Evolutionary conservation across 1,284 basidiomycete genomes (phyloP).

Genomic region (Tilletia caries): DNA sequence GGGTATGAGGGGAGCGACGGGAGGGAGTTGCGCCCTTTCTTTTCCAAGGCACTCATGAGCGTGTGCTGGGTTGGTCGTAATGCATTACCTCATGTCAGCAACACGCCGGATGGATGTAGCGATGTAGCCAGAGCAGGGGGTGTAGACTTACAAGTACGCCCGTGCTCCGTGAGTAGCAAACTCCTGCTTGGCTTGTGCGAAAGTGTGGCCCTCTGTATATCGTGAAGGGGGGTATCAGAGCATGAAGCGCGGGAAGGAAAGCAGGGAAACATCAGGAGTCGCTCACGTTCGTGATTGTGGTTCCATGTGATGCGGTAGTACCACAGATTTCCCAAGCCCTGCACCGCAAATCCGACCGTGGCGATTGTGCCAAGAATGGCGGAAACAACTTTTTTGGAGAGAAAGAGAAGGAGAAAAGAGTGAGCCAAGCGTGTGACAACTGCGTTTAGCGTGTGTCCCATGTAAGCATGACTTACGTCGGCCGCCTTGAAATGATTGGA

Average conservation of each 20-base stretch:
- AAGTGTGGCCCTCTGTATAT: conserved; percentile 31
- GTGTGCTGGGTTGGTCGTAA: no score
- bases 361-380: conserved; percentile 69
- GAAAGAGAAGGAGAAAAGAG: background rate
- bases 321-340: conserved; percentile 75
- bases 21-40: background rate
- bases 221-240: no score
- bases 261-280: background rate
- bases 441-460: background rate
- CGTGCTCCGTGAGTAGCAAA: conserved; percentile 79
- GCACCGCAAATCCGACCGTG: conserved; percentile 80
- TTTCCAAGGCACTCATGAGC: no score
- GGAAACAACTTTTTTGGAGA: conserved; percentile 22
- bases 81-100: no score
- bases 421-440: background rate
- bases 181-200: conserved; percentile 73
- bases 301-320: conserved; percentile 79
- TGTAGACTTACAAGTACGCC: conserved; percentile 65
- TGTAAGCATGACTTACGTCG: conserved; percentile 7
- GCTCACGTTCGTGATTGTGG: conserved; percentile 67
- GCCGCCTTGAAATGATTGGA: conserved; percentile 58
- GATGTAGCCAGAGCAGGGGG: no score
- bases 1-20: no score
- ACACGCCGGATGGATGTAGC: no score
- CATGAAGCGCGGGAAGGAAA: no score